A percentile compares a stretch with the other conserved stretches of the same genome.
Conservation (phyloP, 768 basidiomycete genomes). For the Leccinum rimulosum region DNA sequence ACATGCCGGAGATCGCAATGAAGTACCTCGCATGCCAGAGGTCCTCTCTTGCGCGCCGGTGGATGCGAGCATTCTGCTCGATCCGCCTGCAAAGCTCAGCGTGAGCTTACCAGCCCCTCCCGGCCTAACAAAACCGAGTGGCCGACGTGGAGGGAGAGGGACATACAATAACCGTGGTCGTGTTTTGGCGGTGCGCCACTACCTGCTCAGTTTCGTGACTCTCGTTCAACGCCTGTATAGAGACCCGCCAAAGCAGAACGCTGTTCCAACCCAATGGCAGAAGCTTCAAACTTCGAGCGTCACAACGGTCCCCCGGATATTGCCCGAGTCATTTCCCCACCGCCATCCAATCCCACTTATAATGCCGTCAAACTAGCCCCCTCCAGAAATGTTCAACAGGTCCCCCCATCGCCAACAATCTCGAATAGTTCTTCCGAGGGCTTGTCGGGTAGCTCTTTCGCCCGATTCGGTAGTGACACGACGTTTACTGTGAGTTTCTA, state of each 20-base stretch:
- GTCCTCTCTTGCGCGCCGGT: neutral
- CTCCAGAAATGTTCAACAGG: neutral
- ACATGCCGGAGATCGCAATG: neutral
- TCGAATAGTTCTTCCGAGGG: slow-evolving; percentile 20
- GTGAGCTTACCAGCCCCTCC: slow-evolving; percentile 13
- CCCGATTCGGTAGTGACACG: slow-evolving; percentile 16
- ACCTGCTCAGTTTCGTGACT: neutral
- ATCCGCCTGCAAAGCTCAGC: neutral
- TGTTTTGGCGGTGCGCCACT: slow-evolving; percentile 4
- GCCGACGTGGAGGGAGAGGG: neutral
- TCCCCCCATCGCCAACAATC: slow-evolving; percentile 15
- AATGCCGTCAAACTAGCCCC: slow-evolving; percentile 13
- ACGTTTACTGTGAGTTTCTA: slow-evolving; percentile 18
- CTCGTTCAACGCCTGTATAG: slow-evolving; percentile 3
- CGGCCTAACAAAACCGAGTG: slow-evolving; percentile 2
- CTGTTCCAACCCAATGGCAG: neutral
- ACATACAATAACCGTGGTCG: neutral
- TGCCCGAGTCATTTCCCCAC: slow-evolving; percentile 8
- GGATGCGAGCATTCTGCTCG: neutral
- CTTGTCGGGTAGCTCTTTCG: slow-evolving; percentile 11
- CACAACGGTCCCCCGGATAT: slow-evolving; percentile 1
- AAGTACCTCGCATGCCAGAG: neutral
- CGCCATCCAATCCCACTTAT: neutral
- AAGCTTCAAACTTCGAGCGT: slow-evolving; percentile 1
- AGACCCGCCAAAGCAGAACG: neutral